These are phyloP conservation scores for Calonectria hawksworthii DNA, from an alignment of 2,329 filamentous ascomycete genomes.

Conservation along the genomic window DNA sequence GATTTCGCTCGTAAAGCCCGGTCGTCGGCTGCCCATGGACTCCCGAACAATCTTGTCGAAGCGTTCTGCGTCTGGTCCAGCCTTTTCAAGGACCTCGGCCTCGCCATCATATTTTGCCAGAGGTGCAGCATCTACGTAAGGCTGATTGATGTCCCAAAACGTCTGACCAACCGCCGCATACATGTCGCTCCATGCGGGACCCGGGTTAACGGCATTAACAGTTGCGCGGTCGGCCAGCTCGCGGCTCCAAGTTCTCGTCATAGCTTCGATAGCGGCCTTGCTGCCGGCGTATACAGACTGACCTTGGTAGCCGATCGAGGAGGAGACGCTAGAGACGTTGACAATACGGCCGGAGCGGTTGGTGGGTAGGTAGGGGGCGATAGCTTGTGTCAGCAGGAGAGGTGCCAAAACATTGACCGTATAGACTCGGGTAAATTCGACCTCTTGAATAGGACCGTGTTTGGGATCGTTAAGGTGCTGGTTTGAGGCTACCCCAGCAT, in stretches of 20 bases:
- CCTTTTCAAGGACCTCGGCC: constrained; percentile 46
- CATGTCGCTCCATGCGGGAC: constrained; percentile 68
- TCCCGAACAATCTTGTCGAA: constrained; percentile 52
- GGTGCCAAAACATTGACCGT: constrained; percentile 87
- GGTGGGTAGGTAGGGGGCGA: constrained; percentile 76
- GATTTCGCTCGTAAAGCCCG: constrained; percentile 65
- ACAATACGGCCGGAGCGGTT: constrained; percentile 74
- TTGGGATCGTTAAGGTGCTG: constrained; percentile 70
- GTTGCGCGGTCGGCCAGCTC: constrained; percentile 68
- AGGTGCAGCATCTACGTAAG: constrained; percentile 54
- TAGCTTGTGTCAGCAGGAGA: constrained; percentile 81
- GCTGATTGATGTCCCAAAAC: constrained; percentile 56
- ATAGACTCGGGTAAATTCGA: constrained; percentile 80
- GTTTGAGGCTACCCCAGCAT: constrained; percentile 81
- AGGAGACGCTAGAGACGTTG: constrained; percentile 68
- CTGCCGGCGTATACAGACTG: constrained; percentile 70
- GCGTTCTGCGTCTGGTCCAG: constrained; percentile 48
- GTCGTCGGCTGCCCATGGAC: constrained; percentile 51
- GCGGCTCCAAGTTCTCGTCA: constrained; percentile 71
- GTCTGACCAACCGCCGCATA: constrained; percentile 55
- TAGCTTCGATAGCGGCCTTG: constrained; percentile 71
- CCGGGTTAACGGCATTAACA: constrained; percentile 71
- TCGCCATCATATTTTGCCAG: constrained; percentile 52
- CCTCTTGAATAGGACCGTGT: constrained; percentile 65
- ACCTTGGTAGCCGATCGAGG: constrained; percentile 66